These are phyloP conservation scores for Scheffersomyces lignosus DNA, from an alignment of 805 yeast species.

Conservation along the genomic window DNA sequence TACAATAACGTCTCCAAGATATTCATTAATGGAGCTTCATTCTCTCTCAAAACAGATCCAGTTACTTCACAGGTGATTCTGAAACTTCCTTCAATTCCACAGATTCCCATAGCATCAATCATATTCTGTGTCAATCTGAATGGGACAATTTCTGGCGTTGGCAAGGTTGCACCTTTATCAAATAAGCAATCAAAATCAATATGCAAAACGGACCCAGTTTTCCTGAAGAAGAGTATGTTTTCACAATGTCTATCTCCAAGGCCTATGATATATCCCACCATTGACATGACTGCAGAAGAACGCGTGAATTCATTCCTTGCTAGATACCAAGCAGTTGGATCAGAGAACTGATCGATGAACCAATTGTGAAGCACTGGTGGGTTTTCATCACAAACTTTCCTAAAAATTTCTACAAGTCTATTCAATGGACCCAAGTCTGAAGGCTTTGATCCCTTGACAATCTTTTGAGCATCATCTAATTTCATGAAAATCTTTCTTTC, in stretches of 20 bases:
- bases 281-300: conserved; percentile 93
- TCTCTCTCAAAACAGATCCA: conserved; percentile 63
- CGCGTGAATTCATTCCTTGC: conserved; percentile 74
- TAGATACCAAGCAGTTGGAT: conserved; percentile 83
- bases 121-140: conserved; percentile 87
- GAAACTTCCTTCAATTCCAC: conserved; percentile 88
- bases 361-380: conserved; percentile 81
- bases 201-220: conserved; percentile 79
- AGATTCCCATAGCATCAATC: conserved; percentile 85
- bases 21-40: conserved; percentile 85
- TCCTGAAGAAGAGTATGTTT: conserved; percentile 72
- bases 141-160: conserved; percentile 92
- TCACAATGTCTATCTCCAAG: conserved; percentile 97
- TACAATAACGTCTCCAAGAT: conserved; percentile 88
- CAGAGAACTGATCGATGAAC: conserved; percentile 87
- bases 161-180: conserved; percentile 73
- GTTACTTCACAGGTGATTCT: conserved; percentile 86
- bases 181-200: conserved; percentile 97
- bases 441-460: conserved; percentile 14
- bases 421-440: conserved; percentile 13
- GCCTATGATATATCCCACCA: conserved; percentile 92
- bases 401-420: conserved; percentile 22
- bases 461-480: conserved; percentile 25
- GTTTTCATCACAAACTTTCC: conserved; percentile 30
- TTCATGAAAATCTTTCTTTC: conserved; percentile 25